These are phyloP conservation scores for Chlamydomonas reinhardtii DNA, from an alignment of 163 green algal genomes.

Conservation along the genomic window DNA sequence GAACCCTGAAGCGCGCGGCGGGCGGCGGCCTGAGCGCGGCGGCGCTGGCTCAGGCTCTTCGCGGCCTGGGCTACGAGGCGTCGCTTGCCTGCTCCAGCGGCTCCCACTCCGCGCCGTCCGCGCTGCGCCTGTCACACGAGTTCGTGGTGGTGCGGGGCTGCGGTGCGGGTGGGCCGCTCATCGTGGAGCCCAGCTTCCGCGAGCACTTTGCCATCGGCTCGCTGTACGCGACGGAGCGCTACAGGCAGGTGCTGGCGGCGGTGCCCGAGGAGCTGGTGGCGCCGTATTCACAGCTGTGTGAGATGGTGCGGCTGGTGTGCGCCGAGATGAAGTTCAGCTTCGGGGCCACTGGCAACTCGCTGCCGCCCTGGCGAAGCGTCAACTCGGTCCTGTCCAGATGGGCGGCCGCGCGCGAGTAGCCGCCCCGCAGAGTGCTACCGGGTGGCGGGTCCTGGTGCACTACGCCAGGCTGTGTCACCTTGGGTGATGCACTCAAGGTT, in stretches of 20 bases:
- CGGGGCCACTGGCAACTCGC: constrained; percentile 30
- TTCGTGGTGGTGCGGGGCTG: constrained; percentile 30
- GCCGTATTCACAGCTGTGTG: constrained; percentile 22
- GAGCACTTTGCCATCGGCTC: constrained; percentile 42
- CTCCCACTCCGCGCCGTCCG: not conserved
- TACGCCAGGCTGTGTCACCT: too few species aligned
- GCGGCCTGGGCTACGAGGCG: constrained; percentile 25
- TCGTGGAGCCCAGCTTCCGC: constrained; percentile 30
- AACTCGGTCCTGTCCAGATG: constrained; percentile 18
- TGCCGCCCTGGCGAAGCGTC: constrained; percentile 31
- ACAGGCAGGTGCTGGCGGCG: constrained; percentile 11
- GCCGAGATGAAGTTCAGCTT: constrained; percentile 44
- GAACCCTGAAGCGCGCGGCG: constrained; percentile 17
- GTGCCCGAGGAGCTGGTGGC: constrained; percentile 40
- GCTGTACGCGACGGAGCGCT: constrained; percentile 36
- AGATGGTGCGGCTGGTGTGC: constrained; percentile 38
- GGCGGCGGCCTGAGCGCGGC: not conserved
- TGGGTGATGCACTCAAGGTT: too few species aligned
- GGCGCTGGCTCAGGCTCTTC: not conserved
- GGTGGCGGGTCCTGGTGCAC: too few species aligned
- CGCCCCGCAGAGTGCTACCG: too few species aligned
- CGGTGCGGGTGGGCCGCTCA: not conserved
- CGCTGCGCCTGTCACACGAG: constrained; percentile 26
- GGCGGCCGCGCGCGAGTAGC: not conserved
- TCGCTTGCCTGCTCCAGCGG: not conserved